Conservation (phyloP, 1,284 basidiomycete species). For the Melampsora occidentalis region DNA sequence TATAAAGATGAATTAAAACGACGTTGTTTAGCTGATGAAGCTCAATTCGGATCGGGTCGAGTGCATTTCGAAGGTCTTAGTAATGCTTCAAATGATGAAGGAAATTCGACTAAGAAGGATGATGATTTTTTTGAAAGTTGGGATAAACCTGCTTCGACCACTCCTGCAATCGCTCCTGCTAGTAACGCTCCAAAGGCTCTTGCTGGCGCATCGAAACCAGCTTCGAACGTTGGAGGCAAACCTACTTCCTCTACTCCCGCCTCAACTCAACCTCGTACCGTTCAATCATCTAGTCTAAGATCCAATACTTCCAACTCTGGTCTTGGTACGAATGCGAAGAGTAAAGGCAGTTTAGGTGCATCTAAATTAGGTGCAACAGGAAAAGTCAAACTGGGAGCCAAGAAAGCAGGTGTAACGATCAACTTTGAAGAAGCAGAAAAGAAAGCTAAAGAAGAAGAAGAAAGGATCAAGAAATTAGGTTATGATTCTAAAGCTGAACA, state of each 20-base stretch:
- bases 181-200: conserved; percentile 63
- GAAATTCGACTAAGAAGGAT: conserved; percentile 58
- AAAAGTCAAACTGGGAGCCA: conserved; percentile 63
- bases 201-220: conserved; percentile 55
- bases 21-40: conserved; percentile 75
- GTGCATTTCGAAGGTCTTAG: conserved; percentile 73
- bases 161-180: conserved; percentile 52
- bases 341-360: conserved; percentile 54
- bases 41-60: conserved; percentile 68
- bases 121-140: conserved; percentile 96
- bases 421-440: conserved; percentile 89
- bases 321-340: conserved; percentile 51
- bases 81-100: conserved; percentile 53
- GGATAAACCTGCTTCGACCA: conserved; percentile 68
- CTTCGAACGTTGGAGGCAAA: conserved; percentile 46
- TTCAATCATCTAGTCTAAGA: conserved; percentile 64
- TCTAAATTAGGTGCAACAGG: conserved; percentile 59
- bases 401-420: conserved; percentile 67
- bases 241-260: conserved; percentile 51
- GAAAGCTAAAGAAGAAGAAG: conserved; percentile 81
- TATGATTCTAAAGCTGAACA: conserved; percentile 80
- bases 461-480: conserved; percentile 79
- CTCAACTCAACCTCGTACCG: conserved; percentile 61
- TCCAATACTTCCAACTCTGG: conserved; percentile 56
- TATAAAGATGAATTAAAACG: conserved; percentile 90